phyloP scores from a whole-genome alignment of 1,139 yeast genomes.

The Scheffersomyces quercinus region DNA sequence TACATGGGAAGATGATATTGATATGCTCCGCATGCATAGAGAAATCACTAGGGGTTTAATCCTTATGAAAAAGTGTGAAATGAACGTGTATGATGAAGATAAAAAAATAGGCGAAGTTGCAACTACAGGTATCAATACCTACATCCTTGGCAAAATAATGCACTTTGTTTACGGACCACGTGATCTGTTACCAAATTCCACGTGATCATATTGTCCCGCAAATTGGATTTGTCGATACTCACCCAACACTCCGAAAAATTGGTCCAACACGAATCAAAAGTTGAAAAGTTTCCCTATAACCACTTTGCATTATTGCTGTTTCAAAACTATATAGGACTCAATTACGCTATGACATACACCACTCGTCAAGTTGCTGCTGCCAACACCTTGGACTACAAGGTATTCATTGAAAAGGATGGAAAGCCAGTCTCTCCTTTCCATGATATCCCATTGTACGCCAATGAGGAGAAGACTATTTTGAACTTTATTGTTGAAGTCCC shows the following conservation, averaged over 20 bases:
- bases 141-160: slow-evolving; percentile 13
- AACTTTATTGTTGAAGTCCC: slow-evolving; percentile 95
- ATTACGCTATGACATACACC: slow-evolving; percentile 56
- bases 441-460: slow-evolving; percentile 79
- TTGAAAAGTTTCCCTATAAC: not conserved
- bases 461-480: slow-evolving; percentile 61
- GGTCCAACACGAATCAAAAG: not conserved
- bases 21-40: slow-evolving; percentile 23
- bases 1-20: not conserved
- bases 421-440: slow-evolving; percentile 77
- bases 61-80: slow-evolving; percentile 58
- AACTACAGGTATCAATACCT: slow-evolving; percentile 4
- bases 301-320: not conserved
- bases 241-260: not conserved
- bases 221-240: not conserved
- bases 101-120: not conserved
- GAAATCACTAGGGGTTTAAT: slow-evolving; percentile 58
- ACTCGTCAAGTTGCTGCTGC: slow-evolving; percentile 90
- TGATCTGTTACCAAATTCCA: slow-evolving; percentile 2
- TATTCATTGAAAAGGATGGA: slow-evolving; percentile 61
- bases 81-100: slow-evolving; percentile 39
- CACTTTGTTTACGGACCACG: not conserved
- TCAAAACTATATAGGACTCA: not conserved
- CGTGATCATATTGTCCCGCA: slow-evolving; percentile 4
- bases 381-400: slow-evolving; percentile 88